Conservation (phyloP, 768 basidiomycete species). For the Lactifluus volemus region DNA sequence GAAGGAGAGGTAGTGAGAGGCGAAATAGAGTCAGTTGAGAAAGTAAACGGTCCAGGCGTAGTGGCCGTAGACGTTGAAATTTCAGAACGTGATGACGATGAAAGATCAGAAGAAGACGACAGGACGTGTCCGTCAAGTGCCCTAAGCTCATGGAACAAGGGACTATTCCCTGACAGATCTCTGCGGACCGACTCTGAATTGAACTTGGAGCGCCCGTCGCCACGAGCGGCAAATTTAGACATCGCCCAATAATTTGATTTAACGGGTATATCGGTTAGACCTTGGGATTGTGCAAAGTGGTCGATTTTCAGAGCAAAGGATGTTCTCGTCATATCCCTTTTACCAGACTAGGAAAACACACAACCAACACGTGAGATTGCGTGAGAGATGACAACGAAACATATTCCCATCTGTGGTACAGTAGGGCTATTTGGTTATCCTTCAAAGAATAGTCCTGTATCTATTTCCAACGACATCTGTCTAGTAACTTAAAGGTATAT, state of each 20-base stretch:
- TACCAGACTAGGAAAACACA: too few relatives aligned
- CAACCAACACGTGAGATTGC: too few relatives aligned
- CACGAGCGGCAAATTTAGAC: background rate
- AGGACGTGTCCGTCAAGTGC: background rate
- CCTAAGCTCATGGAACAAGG: slow-evolving; percentile 1
- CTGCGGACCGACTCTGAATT: slow-evolving; percentile 5
- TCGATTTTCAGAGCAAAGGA: too few relatives aligned
- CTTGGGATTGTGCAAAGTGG: too few relatives aligned
- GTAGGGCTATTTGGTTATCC: too few relatives aligned
- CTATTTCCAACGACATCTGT: too few relatives aligned
- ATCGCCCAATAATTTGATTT: background rate
- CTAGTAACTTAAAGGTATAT: too few relatives aligned
- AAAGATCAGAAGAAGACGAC: slow-evolving; percentile 1
- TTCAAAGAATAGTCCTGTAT: too few relatives aligned
- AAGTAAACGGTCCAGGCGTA: background rate
- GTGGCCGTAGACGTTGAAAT: background rate
- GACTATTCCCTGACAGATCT: background rate
- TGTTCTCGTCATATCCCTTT: too few relatives aligned
- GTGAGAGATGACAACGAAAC: too few relatives aligned
- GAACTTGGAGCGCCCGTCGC: slow-evolving; percentile 10
- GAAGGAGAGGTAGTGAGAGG: slow-evolving; percentile 5
- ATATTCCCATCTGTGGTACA: too few relatives aligned
- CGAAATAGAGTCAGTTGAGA: background rate
- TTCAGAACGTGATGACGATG: background rate
- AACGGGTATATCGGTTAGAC: background rate